A percentile compares a stretch with the other conserved stretches of the same genome.
Conservation (phyloP, 2,329 filamentous ascomycete genomes). For the Beauveria brongniartii region DNA sequence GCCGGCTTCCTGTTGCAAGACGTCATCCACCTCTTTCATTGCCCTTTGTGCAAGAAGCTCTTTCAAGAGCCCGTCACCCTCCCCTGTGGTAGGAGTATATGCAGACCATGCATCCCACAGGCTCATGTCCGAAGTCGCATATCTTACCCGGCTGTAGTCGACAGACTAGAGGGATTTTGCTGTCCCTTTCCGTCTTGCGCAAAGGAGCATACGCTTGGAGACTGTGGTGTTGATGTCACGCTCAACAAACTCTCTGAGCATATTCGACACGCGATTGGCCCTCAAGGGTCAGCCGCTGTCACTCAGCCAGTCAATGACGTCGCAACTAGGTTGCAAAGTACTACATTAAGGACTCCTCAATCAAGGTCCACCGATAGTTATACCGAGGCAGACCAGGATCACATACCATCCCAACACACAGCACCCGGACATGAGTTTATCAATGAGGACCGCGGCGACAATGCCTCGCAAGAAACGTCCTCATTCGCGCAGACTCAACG, state of each 20-base stretch:
- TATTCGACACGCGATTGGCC: slow-evolving; percentile 43
- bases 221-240: slow-evolving; percentile 71
- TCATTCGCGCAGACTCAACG: slow-evolving; percentile 50
- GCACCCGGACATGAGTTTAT: background rate
- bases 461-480: too few relatives aligned
- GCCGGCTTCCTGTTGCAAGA: background rate
- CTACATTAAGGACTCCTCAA: background rate
- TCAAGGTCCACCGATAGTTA: background rate
- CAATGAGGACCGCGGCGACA: background rate
- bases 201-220: slow-evolving; percentile 65
- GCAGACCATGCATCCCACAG: slow-evolving; percentile 64
- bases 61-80: slow-evolving; percentile 63
- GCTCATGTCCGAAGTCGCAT: slow-evolving; percentile 59
- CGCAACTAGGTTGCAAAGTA: background rate
- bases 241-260: slow-evolving; percentile 62
- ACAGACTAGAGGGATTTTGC: slow-evolving; percentile 59
- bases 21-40: slow-evolving; percentile 64
- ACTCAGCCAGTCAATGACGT: background rate
- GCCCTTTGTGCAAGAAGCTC: slow-evolving; percentile 61
- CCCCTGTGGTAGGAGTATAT: slow-evolving; percentile 75
- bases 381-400: background rate
- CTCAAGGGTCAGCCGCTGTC: background rate
- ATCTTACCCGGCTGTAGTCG: slow-evolving; percentile 64
- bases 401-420: background rate
- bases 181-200: slow-evolving; percentile 63